Conservation (phyloP, 306 rosid species). For the Begonia fuchsioides region DNA sequence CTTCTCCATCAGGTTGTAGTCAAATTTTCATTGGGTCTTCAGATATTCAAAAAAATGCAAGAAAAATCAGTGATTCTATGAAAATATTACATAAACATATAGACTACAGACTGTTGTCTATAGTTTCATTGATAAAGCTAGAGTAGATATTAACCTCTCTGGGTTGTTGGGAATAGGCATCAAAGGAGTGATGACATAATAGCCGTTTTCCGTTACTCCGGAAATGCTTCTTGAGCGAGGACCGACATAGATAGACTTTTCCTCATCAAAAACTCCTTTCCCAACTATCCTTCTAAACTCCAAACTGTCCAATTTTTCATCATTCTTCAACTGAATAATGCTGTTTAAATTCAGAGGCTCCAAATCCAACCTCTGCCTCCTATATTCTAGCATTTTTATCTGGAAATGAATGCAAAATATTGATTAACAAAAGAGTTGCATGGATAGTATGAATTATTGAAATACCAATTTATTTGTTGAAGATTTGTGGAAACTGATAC, state of each 20-base stretch:
- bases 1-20: no score
- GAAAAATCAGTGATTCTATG: no score
- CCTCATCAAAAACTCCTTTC: constrained; percentile 65
- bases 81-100: no score
- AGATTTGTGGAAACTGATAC: background rate
- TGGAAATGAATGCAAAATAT: constrained; percentile 12
- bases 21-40: no score
- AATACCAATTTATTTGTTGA: background rate
- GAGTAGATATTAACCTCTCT: constrained; percentile 35
- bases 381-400: constrained; percentile 58
- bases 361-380: constrained; percentile 60
- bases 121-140: background rate
- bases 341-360: constrained; percentile 45
- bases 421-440: background rate
- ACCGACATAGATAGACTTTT: constrained; percentile 64
- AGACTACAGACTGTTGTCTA: no score
- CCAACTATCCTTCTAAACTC: constrained; percentile 71
- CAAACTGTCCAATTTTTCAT: constrained; percentile 36
- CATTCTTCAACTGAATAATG: constrained; percentile 18
- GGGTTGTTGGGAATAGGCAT: constrained; percentile 37
- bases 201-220: constrained; percentile 88
- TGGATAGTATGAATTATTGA: background rate
- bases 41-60: no score
- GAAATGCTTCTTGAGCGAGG: constrained; percentile 98
- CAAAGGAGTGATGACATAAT: constrained; percentile 78